Base-by-base conservation (phyloP, 192 early-diverging fungal genomes). In the Bifiguratus adelaidae region DNA sequence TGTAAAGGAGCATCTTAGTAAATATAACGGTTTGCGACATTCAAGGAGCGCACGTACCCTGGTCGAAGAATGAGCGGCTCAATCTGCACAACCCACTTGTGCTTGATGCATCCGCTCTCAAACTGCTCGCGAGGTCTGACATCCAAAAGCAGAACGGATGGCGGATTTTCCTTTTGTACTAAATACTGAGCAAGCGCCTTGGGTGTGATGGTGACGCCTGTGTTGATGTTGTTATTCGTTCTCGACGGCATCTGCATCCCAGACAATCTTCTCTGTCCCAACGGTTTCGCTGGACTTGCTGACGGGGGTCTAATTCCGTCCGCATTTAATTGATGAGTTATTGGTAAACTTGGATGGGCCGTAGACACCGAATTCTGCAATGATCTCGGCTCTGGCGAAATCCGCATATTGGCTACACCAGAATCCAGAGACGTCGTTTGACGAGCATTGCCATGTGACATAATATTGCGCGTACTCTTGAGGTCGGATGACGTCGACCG, bases 41-140 rank as follows among this genome's bases (percentile, higher is more conserved):
- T 43, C 7, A 52, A 26, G 11, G 29, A 19, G 9, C 33, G 8
- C 0, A 44, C 67, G 44, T 76, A 88, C 70, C 68, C 70, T 54
- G 67, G 56, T 33, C 60, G 61, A 9, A 73, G 58, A 20, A 68
- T 72, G 27, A 71, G 47, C 1, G 91, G 91, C 44, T 91, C 88
- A 11, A 94, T 43, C 47, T 91, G 79, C 13, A 90, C 78, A 12
- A 82, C 60, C 47, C 70, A 60, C 21, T 55, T 56, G 54, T 82
- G 77, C 33, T 76, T 77, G 29, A 94, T 73, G 9, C 77, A 83
- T 1, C 82, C 85, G 43, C 63, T 67, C 0, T 64, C 61, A 59
- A 67, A 89, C 25, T 83, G 67, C 21, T 85, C 77, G 29, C 74
- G 72, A 25, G 76, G 73, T 11, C 91, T 73, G 8, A 91, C 73